Evolutionary conservation across 2,329 filamentous ascomycete genomes (phyloP).

Genomic region (Rutstroemia sp.): DNA sequence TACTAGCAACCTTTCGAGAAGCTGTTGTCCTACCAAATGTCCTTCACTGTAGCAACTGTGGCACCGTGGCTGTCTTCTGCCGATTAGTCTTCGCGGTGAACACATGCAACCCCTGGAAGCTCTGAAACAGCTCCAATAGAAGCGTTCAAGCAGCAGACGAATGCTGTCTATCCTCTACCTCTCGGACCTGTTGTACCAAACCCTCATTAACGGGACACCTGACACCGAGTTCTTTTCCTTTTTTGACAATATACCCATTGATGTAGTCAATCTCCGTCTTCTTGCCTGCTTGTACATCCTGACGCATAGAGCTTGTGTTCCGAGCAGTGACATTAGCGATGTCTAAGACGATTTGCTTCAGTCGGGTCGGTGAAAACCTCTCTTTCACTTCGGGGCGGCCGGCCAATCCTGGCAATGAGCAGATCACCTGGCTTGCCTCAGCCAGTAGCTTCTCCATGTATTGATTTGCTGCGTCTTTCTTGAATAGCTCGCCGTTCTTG

Average conservation of each 20-base stretch:
- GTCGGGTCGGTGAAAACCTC: not conserved
- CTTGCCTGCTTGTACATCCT: slow-evolving; percentile 40
- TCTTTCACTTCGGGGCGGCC: not conserved
- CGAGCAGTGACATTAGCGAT: slow-evolving; percentile 41
- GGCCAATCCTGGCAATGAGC: slow-evolving; percentile 29
- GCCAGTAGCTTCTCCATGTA: slow-evolving; percentile 44
- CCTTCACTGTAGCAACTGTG: no score
- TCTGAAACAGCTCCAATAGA: no score
- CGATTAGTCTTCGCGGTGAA: no score
- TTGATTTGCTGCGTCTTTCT: slow-evolving; percentile 41
- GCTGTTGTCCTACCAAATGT: no score
- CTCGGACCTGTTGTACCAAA: slow-evolving; percentile 30
- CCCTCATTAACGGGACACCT: slow-evolving; percentile 34
- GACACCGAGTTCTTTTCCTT: slow-evolving; percentile 21
- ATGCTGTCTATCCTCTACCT: not conserved
- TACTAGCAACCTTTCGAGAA: no score
- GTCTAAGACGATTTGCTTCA: slow-evolving; percentile 35
- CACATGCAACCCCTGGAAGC: no score
- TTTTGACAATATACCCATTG: slow-evolving; percentile 46
- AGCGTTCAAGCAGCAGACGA: not conserved
- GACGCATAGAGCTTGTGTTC: slow-evolving; percentile 56
- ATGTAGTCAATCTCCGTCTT: slow-evolving; percentile 50
- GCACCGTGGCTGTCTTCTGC: no score
- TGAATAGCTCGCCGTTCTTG: slow-evolving; percentile 70
- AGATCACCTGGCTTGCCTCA: slow-evolving; percentile 71